These are phyloP conservation scores for Gentiana macrophylla DNA, from an alignment of 257 asterid genomes.

Conservation along the genomic window DNA sequence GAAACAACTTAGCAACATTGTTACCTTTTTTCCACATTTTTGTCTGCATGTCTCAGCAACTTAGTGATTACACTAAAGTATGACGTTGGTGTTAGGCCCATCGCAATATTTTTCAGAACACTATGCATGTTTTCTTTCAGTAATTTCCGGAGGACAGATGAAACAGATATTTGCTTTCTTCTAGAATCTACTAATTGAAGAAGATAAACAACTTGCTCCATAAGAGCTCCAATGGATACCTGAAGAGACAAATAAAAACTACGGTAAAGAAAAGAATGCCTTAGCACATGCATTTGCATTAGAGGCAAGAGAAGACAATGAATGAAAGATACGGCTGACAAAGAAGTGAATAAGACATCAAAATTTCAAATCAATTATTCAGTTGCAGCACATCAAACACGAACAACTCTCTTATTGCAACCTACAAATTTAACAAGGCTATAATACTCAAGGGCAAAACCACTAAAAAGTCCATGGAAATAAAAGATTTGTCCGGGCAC, in stretches of 20 bases:
- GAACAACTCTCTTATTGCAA: no score
- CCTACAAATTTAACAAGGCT: no score
- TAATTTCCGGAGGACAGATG: conserved; percentile 48
- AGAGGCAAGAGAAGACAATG: no score
- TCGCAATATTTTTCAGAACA: conserved; percentile 40
- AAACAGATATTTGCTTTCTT: conserved; percentile 36
- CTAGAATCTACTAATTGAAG: conserved; percentile 42
- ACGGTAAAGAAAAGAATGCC: background rate
- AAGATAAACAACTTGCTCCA: conserved; percentile 66
- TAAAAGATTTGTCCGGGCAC: no score
- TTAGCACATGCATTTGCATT: no score
- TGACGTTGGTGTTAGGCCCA: conserved; percentile 50
- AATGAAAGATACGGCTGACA: no score
- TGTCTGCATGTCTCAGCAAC: conserved; percentile 50
- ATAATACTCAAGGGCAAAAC: no score
- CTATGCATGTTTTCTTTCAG: conserved; percentile 47
- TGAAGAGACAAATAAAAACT: conserved; percentile 26
- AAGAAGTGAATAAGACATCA: no score
- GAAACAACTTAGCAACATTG: no score
- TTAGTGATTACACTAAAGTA: conserved; percentile 52
- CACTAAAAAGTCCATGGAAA: no score
- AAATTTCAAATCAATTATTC: no score
- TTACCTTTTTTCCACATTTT: conserved; percentile 64
- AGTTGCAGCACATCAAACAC: no score
- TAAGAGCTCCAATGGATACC: conserved; percentile 56